These are phyloP conservation scores for Funneliformis mosseae DNA, from an alignment of 192 early-diverging fungal species.

Conservation along the genomic window DNA sequence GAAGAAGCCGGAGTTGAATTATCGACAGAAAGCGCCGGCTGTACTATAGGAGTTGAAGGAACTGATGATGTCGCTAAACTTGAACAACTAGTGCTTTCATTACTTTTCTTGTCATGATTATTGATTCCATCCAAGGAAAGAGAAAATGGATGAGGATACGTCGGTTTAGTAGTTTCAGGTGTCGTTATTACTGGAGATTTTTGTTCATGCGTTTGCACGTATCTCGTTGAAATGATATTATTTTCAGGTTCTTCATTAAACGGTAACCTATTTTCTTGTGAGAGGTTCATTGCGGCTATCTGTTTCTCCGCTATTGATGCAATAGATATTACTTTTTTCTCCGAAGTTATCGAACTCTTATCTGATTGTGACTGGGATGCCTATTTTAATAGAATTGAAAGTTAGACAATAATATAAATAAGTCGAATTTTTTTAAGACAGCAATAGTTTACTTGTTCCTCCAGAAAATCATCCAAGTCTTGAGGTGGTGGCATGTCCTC, in stretches of 20 bases:
- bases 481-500: constrained; percentile 43
- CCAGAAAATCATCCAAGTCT: constrained; percentile 9
- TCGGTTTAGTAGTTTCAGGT: not conserved
- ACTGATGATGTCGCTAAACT: not conserved
- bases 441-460: not conserved
- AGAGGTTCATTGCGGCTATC: constrained; percentile 1
- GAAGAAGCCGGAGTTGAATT: not conserved
- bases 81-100: not conserved
- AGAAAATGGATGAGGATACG: not conserved
- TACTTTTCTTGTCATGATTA: not conserved
- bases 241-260: not conserved
- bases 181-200: not conserved
- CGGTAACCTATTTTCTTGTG: not conserved
- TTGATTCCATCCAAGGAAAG: not conserved
- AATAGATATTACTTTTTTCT: not conserved
- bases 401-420: not conserved
- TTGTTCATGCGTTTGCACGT: not conserved
- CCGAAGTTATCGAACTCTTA: not conserved
- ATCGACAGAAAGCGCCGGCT: not conserved
- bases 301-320: constrained; percentile 18
- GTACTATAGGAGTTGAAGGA: not conserved
- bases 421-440: not conserved
- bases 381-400: not conserved
- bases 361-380: not conserved
- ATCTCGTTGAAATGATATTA: not conserved